Percentiles rank a stretch among this genome's conserved stretches.
Evolutionary conservation across 306 rosid genomes (phyloP).

Genomic region (Fagus sylvatica): DNA sequence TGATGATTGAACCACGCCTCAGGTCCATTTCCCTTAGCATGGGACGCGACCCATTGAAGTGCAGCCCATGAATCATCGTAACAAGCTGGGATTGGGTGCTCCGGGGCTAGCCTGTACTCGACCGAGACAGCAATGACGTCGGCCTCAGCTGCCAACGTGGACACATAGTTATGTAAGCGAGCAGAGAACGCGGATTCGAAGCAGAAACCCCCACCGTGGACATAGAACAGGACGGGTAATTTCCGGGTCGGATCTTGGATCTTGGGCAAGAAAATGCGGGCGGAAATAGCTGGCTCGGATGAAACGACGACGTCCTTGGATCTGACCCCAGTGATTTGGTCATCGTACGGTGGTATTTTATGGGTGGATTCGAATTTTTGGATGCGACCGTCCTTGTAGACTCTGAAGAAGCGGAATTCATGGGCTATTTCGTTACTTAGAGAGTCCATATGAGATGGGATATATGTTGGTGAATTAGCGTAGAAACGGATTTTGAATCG

Average conservation of each 20-base stretch:
- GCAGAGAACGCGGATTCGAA: conserved; percentile 33
- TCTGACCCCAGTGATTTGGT: conserved; percentile 11
- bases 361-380: conserved; percentile 3
- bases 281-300: conserved; percentile 31
- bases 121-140: conserved; percentile 31
- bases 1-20: conserved; percentile 26
- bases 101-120: conserved; percentile 31
- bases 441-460: conserved; percentile 13
- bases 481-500: not conserved
- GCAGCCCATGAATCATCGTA: conserved; percentile 33
- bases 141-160: conserved; percentile 14
- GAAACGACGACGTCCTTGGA: conserved; percentile 41
- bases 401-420: conserved; percentile 32
- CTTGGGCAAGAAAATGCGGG: conserved; percentile 36
- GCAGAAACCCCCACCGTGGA: conserved; percentile 49
- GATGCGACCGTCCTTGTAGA: conserved; percentile 31
- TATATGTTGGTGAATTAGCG: not conserved
- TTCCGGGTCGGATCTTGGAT: not conserved
- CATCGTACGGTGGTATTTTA: conserved; percentile 27
- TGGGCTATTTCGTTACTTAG: conserved; percentile 3
- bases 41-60: conserved; percentile 35
- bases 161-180: conserved; percentile 22
- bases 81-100: conserved; percentile 31
- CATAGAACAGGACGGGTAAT: conserved; percentile 32
- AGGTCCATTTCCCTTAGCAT: conserved; percentile 17